Conservation (phyloP, 257 asterid species). For the Perilla frutescens region DNA sequence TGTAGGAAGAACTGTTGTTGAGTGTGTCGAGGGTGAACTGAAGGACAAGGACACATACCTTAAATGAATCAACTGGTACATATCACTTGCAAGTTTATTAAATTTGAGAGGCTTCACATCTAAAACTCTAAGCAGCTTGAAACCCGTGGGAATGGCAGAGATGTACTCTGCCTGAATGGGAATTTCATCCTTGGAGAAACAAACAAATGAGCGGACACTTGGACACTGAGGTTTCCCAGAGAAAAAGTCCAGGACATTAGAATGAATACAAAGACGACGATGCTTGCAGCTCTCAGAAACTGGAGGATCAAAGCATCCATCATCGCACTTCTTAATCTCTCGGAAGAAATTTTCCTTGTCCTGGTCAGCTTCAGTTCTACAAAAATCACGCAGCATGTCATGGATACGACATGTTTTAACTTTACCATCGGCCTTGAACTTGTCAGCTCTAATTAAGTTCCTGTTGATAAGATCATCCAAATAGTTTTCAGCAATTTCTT, state of each 20-base stretch:
- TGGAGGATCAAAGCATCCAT: constrained; percentile 26
- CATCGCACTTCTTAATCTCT: constrained; percentile 37
- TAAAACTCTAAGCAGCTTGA: constrained; percentile 51
- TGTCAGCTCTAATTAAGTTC: constrained; percentile 35
- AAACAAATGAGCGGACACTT: constrained; percentile 49
- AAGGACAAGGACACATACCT: constrained; percentile 46
- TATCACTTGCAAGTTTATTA: constrained; percentile 35
- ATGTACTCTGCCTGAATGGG: constrained; percentile 22
- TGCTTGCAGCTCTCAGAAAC: constrained; percentile 12
- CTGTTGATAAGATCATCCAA: constrained; percentile 39
- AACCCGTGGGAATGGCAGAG: constrained; percentile 42
- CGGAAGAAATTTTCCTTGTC: constrained; percentile 36
- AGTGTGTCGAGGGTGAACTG: constrained; percentile 6
- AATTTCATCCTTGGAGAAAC: constrained; percentile 42
- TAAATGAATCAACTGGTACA: constrained; percentile 42
- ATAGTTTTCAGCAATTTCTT: constrained; percentile 40
- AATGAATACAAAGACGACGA: constrained; percentile 50
- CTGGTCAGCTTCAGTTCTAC: constrained; percentile 26
- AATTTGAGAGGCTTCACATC: constrained; percentile 47
- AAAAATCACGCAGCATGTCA: constrained; percentile 38
- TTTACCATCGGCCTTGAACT: constrained; percentile 33
- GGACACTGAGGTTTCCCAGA: constrained; percentile 27
- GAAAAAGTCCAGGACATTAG: constrained; percentile 32
- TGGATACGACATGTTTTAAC: constrained; percentile 41
- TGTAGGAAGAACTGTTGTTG: constrained; percentile 34